Base-by-base conservation (phyloP, 2,329 filamentous ascomycete genomes). In the Apiospora marii region DNA sequence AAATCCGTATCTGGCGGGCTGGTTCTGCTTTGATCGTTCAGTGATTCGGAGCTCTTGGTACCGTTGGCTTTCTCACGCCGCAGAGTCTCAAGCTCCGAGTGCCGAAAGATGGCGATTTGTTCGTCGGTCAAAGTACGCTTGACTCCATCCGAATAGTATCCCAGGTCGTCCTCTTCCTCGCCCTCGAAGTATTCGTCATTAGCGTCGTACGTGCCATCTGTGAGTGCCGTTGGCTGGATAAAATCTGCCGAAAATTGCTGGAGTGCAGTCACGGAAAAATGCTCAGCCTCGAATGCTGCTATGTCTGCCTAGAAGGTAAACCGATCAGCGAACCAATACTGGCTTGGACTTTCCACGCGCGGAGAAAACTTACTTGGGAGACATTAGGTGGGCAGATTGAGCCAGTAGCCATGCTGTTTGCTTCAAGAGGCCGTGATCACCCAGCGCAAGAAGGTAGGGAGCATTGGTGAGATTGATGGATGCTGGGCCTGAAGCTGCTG, bases 111-210 rank as follows among this genome's bases (percentile, higher is more conserved):
- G 70, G 90, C 90, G 76, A 98, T 94, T 84, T 98, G 94, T 77
- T 95, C 93, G 79, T 98, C 94, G 13, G 95, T 98, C 77, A 98
- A 86, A 24, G 95, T 98, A 53, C 96, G 92, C 80, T 96, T 96
- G 74, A 91, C 90, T 3, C 96, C 95, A 79, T 98, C 95, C 0
- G 89, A 83, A 77, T 98, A 98, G 82, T 94, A 96, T 24, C 95
- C 96, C 22, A 98, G 85, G 0, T 84, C 90, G 78, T 94, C 92
- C 51, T 92, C 89, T 37, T 91, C 90, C 41, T 88, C 86, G 24
- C 86, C 81, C 3, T 82, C 80, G 73, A 84, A 81, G n/a, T 81
- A 75, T 72, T 80, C 78, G 43, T 81, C 81, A 3, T 81, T 76
- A 27, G 79, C 78, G 7, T 83, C 81, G 49, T 82, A 76, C 24